These are phyloP conservation scores for Oryza meyeriana DNA, from an alignment of 176 grass and related monocot species.

Conservation along the genomic window DNA sequence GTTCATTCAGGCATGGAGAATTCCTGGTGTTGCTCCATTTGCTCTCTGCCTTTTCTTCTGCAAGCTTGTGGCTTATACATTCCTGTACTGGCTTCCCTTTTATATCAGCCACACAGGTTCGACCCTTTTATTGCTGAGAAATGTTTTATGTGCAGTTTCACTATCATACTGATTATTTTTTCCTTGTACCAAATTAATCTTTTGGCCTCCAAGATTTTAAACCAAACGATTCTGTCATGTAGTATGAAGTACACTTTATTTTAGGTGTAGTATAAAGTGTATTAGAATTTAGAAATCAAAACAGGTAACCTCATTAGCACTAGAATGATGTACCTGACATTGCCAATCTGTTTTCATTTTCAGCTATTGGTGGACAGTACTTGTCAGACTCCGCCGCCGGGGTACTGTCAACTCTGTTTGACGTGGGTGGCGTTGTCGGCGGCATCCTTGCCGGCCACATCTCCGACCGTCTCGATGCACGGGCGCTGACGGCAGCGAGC, in stretches of 20 bases:
- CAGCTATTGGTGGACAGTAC: constrained; percentile 71
- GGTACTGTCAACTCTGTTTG: constrained; percentile 66
- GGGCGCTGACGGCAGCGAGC: constrained; percentile 70
- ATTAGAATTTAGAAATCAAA: background rate
- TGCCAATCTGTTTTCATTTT: constrained; percentile 4
- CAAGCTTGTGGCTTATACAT: constrained; percentile 86
- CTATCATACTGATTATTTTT: background rate
- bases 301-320: background rate
- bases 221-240: background rate
- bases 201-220: background rate
- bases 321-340: background rate
- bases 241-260: background rate
- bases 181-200: background rate
- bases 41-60: constrained; percentile 86
- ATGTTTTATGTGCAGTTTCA: background rate
- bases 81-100: constrained; percentile 85
- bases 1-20: constrained; percentile 76
- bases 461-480: constrained; percentile 65
- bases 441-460: constrained; percentile 82
- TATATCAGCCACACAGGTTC: constrained; percentile 91
- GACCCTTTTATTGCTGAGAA: background rate
- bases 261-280: background rate
- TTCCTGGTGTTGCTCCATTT: constrained; percentile 75
- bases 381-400: constrained; percentile 54
- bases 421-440: constrained; percentile 71